These are phyloP conservation scores for Cetradonia linearis DNA, from an alignment of 495 filamentous ascomycete genomes.

Conservation along the genomic window DNA sequence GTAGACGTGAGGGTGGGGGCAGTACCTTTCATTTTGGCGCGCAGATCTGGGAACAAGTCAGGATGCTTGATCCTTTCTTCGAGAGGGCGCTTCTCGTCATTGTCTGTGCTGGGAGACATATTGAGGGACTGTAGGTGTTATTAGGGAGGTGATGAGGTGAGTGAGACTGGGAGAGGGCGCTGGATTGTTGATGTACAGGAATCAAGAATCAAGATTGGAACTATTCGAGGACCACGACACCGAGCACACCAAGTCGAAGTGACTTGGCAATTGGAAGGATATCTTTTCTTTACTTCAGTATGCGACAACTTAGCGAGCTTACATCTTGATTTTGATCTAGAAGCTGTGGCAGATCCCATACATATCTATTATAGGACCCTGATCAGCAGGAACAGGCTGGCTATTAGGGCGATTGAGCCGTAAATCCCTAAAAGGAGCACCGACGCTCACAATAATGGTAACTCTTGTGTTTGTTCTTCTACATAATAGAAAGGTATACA, in stretches of 20 bases:
- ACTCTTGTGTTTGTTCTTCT: too few species aligned
- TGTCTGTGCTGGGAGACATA: constrained; percentile 3
- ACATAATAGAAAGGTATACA: too few species aligned
- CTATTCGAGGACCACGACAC: background rate
- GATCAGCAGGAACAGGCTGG: background rate
- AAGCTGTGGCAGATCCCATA: background rate
- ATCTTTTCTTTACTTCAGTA: background rate
- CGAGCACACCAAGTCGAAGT: background rate
- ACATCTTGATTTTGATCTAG: background rate
- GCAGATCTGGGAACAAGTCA: constrained; percentile 14
- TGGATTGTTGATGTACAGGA: background rate
- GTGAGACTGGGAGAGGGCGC: background rate
- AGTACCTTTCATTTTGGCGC: constrained; percentile 15
- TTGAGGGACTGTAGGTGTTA: background rate
- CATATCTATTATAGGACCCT: background rate
- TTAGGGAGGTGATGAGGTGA: background rate
- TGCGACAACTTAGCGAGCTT: background rate
- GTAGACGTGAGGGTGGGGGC: background rate
- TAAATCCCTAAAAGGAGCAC: too few species aligned
- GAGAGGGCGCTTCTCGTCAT: constrained; percentile 1
- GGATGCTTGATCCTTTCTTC: constrained; percentile 16
- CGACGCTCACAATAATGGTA: too few species aligned
- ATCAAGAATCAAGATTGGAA: background rate
- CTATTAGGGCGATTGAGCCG: too few species aligned
- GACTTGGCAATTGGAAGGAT: constrained; percentile 8